A percentile compares a stretch with the other conserved stretches of the same genome.
Conservation (phyloP, 1,139 yeast genomes). For the Magnusiomyces suaveolens region DNA sequence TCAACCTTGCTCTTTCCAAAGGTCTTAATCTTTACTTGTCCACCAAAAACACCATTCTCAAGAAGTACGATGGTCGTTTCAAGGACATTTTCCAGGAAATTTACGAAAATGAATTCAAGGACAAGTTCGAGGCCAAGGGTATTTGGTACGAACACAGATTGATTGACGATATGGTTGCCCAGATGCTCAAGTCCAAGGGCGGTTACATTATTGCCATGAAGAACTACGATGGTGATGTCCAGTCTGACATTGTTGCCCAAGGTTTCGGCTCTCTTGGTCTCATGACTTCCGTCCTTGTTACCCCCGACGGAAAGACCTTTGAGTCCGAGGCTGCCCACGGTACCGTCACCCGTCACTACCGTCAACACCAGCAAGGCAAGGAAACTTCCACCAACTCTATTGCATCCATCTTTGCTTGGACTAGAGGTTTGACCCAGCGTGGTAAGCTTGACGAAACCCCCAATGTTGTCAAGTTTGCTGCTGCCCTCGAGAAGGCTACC, state of each 20-base stretch:
- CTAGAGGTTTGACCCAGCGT: slow-evolving; percentile 84
- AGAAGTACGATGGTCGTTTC: slow-evolving; percentile 87
- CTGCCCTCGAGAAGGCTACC: slow-evolving; percentile 69
- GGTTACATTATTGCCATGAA: slow-evolving; percentile 92
- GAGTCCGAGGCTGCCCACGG: slow-evolving; percentile 98
- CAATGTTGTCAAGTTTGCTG: slow-evolving; percentile 70
- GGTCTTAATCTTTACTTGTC: slow-evolving; percentile 73
- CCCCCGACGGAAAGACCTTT: slow-evolving; percentile 93
- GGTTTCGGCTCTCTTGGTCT: slow-evolving; percentile 94
- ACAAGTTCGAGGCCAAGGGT: slow-evolving; percentile 61
- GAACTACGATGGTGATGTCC: slow-evolving; percentile 96
- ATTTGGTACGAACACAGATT: slow-evolving; percentile 95
- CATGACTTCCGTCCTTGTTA: slow-evolving; percentile 88
- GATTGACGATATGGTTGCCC: slow-evolving; percentile 98
- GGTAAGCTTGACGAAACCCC: slow-evolving; percentile 82
- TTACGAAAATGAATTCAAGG: slow-evolving; percentile 61
- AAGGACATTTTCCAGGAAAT: slow-evolving; percentile 84
- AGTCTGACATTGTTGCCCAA: slow-evolving; percentile 93
- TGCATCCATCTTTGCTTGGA: slow-evolving; percentile 97
- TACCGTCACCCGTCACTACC: slow-evolving; percentile 90
- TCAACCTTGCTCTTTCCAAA: slow-evolving; percentile 74
- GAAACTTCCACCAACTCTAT: slow-evolving; percentile 97
- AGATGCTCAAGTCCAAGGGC: slow-evolving; percentile 91
- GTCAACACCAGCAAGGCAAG: slow-evolving; percentile 90
- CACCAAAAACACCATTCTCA: slow-evolving; percentile 89